Base-by-base conservation (phyloP, 1,284 basidiomycete species). In the Vanrija sp. region DNA sequence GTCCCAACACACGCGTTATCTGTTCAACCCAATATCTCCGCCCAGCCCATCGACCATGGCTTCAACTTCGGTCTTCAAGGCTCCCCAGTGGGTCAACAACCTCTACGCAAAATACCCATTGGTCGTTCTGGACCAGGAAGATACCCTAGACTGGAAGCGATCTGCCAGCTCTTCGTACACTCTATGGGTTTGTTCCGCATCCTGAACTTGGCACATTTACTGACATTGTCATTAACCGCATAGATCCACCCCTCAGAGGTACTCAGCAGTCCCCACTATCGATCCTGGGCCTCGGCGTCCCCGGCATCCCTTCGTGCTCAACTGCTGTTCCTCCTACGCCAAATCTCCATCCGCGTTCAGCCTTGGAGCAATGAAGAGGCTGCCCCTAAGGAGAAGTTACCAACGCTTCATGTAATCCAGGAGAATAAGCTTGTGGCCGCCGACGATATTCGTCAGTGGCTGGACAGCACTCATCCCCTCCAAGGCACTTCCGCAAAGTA, bases 101-200 rank as follows among this genome's bases (percentile, higher is more conserved):
- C 66, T 76, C 39, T 77, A 75, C 60, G 56, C 69, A 14, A 66
- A 65, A 28, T 76, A 74, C 58, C 75, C 75, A 1, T 51, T 77
- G 8, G 72, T 75, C n/a, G 55, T 64, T 7, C 57, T 75, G 1
- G 66, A 69, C 28, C 70, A 71, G 46, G 70, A 75, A 19, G 68
- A 73, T 38, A 44, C 61, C n/a, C 39, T 71, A 0, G 55, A 65
- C 18, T 72, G 67, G 67, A 62, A 67, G 40, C 21, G 44, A 4
- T 23, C 23, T 10, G 25, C 29, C 1, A 42, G 39, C 7, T 52
- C 62, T 46, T 52, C 55, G 7, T 65, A 60, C 46, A 54, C 50
- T 3, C 55, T 69, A 12, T 69, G 67, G 67, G 67, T 66, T 48
- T 46, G 62, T 56, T 10, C 12, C 9, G 7, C 9, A 12, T 34